phyloP scores from a whole-genome alignment of 495 filamentous ascomycete genomes.

The Echria macrotheca region DNA sequence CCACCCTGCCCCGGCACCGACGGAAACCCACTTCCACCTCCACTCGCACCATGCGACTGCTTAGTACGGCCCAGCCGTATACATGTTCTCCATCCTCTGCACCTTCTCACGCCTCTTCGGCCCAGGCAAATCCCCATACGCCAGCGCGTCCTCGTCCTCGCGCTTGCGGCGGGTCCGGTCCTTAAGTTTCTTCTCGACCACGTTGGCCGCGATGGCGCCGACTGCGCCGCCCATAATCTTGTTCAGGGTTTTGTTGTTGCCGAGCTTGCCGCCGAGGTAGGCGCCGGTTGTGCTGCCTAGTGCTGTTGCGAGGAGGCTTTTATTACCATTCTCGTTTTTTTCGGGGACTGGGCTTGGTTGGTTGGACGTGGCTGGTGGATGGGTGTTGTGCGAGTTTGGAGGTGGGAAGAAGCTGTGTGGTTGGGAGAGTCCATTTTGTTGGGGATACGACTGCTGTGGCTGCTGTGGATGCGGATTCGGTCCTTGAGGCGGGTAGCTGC shows the following conservation, averaged over 20 bases:
- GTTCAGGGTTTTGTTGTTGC: constrained; percentile 33
- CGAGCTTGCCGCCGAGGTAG: constrained; percentile 33
- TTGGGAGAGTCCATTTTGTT: constrained; percentile 8
- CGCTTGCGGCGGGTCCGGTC: no score
- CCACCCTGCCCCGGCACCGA: no score
- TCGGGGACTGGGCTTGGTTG: not conserved
- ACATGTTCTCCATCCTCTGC: no score
- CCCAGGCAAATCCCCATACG: no score
- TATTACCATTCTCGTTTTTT: constrained; percentile 36
- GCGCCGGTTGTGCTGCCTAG: constrained; percentile 50
- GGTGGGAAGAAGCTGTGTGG: constrained; percentile 8
- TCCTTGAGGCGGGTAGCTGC: constrained; percentile 1
- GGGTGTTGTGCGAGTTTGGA: not conserved
- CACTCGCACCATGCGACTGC: no score
- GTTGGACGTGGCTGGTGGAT: constrained; percentile 5
- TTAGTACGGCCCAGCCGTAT: no score
- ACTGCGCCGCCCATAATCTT: constrained; percentile 46
- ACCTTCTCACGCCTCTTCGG: no score
- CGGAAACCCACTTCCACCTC: no score
- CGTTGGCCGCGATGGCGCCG: constrained; percentile 54
- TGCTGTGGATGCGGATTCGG: constrained; percentile 13
- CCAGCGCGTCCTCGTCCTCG: no score
- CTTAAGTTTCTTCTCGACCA: constrained; percentile 44
- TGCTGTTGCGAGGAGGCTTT: constrained; percentile 50
- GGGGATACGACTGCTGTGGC: not conserved